These are phyloP conservation scores for Catharanthus roseus DNA, from an alignment of 257 asterid genomes.

Conservation along the genomic window DNA sequence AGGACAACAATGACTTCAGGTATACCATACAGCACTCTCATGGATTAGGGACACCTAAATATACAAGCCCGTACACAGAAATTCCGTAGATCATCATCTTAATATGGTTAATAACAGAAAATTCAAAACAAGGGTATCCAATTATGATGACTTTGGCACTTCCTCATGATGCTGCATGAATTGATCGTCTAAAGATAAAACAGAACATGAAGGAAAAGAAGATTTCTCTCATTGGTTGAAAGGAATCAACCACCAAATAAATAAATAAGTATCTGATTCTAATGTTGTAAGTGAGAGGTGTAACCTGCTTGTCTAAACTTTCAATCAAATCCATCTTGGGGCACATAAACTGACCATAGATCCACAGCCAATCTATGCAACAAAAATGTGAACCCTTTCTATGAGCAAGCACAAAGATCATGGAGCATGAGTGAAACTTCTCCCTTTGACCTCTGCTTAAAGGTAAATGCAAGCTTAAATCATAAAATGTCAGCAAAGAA, in stretches of 20 bases:
- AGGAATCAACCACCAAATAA: no score
- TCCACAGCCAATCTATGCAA: background rate
- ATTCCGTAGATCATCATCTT: no score
- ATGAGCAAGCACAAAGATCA: background rate
- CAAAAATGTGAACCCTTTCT: no score
- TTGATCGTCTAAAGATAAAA: no score
- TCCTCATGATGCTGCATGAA: no score
- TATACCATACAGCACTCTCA: no score
- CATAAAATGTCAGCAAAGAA: background rate
- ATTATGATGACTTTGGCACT: background rate
- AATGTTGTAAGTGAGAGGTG: background rate
- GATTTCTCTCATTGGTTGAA: no score
- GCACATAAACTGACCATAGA: background rate
- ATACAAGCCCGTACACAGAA: background rate
- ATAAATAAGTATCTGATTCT: background rate
- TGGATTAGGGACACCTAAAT: background rate
- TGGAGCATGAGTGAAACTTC: background rate
- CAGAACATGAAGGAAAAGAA: no score
- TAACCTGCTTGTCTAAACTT: background rate
- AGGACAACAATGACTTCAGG: background rate
- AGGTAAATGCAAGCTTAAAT: background rate
- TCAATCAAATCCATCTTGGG: background rate
- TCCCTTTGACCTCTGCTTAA: background rate
- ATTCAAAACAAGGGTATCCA: background rate
- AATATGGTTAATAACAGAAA: background rate